These are phyloP conservation scores for Bauhinia variegata DNA, from an alignment of 306 rosid species.

Conservation along the genomic window DNA sequence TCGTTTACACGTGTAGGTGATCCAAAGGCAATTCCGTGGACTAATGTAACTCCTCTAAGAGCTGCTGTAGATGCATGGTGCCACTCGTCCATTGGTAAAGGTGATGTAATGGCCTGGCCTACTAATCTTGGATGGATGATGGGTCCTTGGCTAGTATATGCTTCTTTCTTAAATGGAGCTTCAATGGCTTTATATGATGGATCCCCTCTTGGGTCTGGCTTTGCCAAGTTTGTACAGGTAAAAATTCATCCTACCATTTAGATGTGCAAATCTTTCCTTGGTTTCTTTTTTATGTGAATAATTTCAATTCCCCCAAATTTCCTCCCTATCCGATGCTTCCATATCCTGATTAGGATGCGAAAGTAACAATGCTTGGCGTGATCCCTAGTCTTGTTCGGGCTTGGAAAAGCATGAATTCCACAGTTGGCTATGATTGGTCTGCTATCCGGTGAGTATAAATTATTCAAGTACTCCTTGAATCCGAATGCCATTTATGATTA, in stretches of 20 bases:
- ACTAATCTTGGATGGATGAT: conserved; percentile 99
- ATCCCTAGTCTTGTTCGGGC: conserved; percentile 90
- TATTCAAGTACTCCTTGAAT: conserved; percentile 23
- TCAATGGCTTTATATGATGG: conserved; percentile 87
- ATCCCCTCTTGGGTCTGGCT: conserved; percentile 87
- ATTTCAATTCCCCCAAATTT: conserved; percentile 20
- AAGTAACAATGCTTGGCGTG: conserved; percentile 96
- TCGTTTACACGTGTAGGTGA: conserved; percentile 63
- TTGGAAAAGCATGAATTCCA: conserved; percentile 78
- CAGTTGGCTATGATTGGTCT: conserved; percentile 85
- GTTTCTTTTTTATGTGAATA: conserved; percentile 25
- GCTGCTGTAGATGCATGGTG: conserved; percentile 99
- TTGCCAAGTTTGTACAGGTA: conserved; percentile 92
- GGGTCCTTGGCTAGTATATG: conserved; percentile 99
- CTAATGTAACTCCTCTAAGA: conserved; percentile 77
- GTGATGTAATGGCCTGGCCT: conserved; percentile 90
- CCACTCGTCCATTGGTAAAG: conserved; percentile 77
- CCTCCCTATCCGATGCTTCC: conserved; percentile 18
- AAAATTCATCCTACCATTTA: conserved; percentile 21
- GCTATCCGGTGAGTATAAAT: conserved; percentile 68
- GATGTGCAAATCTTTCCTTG: conserved; percentile 4
- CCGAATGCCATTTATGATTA: conserved; percentile 27
- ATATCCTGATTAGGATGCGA: conserved; percentile 54
- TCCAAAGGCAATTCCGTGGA: conserved; percentile 99
- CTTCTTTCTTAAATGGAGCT: conserved; percentile 90